A percentile compares a stretch with the other conserved stretches of the same genome.
These are phyloP conservation scores for Trametes cubensis DNA, from an alignment of 768 basidiomycete species.

Conservation along the genomic window DNA sequence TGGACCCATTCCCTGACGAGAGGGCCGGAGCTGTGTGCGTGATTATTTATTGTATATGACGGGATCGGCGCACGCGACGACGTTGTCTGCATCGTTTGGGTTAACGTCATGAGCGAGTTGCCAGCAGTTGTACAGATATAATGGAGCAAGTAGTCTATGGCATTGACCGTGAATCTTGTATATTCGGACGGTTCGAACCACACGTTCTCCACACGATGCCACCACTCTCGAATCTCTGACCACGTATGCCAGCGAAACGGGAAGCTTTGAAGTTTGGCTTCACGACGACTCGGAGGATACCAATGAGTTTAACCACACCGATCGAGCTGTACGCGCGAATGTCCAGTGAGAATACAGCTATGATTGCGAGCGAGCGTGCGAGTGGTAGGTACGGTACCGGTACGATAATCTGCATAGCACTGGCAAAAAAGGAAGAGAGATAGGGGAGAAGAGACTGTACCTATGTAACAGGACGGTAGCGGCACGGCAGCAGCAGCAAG, in stretches of 20 bases:
- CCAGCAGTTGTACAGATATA: conserved; percentile 10
- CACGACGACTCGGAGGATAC: too few relatives aligned
- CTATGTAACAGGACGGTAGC: not conserved
- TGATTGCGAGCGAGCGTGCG: conserved; percentile 14
- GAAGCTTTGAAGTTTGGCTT: too few relatives aligned
- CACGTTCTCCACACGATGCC: too few relatives aligned
- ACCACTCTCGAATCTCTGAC: too few relatives aligned
- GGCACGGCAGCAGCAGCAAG: not conserved
- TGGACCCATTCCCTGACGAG: too few relatives aligned
- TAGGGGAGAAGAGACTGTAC: not conserved
- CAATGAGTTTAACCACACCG: too few relatives aligned
- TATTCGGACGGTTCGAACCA: not conserved
- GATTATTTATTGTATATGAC: not conserved
- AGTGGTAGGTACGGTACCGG: not conserved
- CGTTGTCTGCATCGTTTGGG: too few relatives aligned
- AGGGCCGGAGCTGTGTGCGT: not conserved
- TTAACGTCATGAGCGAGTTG: too few relatives aligned
- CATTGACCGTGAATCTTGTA: not conserved
- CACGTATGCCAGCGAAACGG: too few relatives aligned
- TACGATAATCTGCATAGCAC: not conserved
- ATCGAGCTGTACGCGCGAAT: too few relatives aligned
- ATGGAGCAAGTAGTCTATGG: not conserved
- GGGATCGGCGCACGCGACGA: not conserved
- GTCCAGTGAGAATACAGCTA: conserved; percentile 5
- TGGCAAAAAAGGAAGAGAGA: not conserved